Evolutionary conservation across 345 rosid species (phyloP), one percentile per base, ranked within the genome.

Genomic region (Heritiera littoralis): DNA sequence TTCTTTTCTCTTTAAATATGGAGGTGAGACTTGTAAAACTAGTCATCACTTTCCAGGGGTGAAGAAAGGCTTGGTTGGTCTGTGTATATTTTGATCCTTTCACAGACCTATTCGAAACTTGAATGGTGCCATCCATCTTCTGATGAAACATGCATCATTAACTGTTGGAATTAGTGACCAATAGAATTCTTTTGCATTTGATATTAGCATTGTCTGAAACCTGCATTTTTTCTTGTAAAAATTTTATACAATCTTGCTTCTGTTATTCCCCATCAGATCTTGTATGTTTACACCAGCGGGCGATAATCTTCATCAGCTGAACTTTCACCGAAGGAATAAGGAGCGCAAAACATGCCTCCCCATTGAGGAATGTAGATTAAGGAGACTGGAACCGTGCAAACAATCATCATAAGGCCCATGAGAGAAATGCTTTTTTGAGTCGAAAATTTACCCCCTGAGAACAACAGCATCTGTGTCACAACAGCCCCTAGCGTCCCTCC

Each of bases 401-500:
- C 23, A 32, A 93, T 74, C 78, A 88, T 89, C 38, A 92, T 84
- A 15, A 95, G 69, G 6, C 98, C 98, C 98, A 92, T 94, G 2
- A 94, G 87, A 38, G 98, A 93, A 81, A 94, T 93, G 82, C 98
- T 89, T 66, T 85, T 88, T 80, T 89, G 89, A 74, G 55, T 89
- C 6, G 86, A 77, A 81, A 87, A 84, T 79, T 54, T 58, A 2
- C 86, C 75, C 9, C 98, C 97, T 0, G 97, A 89, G 84, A 92
- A 92, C 75, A 94, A 72, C 60, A 94, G 38, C 75, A 81, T 30
- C 81, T 93, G 92, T 5, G 92, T 94, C 76, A 85, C 88, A 18
- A 92, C 97, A 10, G 97, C 97, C 6, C 97, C 98, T 6, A 89
- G 60, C 0, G 97, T 90, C 1, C 98, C 98, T 14, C 98, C 98